Percentiles rank a stretch among this genome's conserved stretches.
These are phyloP conservation scores for Rhodotorula mucilaginosa DNA, from an alignment of 1,284 basidiomycete genomes.

Conservation along the genomic window DNA sequence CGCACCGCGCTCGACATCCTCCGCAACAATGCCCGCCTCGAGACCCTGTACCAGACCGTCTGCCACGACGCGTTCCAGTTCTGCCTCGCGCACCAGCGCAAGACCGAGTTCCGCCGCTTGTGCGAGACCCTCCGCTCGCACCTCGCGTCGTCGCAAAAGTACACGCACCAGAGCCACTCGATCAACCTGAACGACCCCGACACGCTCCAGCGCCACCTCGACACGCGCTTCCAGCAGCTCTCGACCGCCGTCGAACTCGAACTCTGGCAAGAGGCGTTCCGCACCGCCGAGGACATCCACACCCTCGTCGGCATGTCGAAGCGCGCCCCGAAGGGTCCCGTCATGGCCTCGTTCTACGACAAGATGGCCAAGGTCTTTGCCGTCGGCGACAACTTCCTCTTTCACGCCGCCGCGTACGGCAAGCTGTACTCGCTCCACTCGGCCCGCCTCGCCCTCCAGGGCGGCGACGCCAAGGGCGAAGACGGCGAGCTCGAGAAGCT, in stretches of 20 bases:
- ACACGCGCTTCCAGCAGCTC: conserved; percentile 96
- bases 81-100: conserved; percentile 88
- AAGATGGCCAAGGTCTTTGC: conserved; percentile 95
- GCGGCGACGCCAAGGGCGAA: conserved; percentile 44
- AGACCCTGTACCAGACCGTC: conserved; percentile 94
- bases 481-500: conserved; percentile 77
- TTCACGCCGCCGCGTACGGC: conserved; percentile 96
- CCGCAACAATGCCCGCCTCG: conserved; percentile 93
- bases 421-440: conserved; percentile 62
- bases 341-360: conserved; percentile 99
- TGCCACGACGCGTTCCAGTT: conserved; percentile 97
- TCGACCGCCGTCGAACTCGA: conserved; percentile 98
- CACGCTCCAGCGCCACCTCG: conserved; percentile 93
- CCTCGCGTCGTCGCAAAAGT: conserved; percentile 91
- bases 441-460: conserved; percentile 62
- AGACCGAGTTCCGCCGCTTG: conserved; percentile 95
- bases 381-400: conserved; percentile 82
- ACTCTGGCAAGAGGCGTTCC: conserved; percentile 99
- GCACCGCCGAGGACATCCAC: conserved; percentile 97
- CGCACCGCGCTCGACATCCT: conserved; percentile 93
- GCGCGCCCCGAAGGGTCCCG: conserved; percentile 69
- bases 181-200: conserved; percentile 97
- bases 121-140: conserved; percentile 96
- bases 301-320: conserved; percentile 78
- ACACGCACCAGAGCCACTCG: conserved; percentile 90